Evolutionary conservation across 163 green algal genomes (phyloP).

Genomic region (Scenedesmus sp.): DNA sequence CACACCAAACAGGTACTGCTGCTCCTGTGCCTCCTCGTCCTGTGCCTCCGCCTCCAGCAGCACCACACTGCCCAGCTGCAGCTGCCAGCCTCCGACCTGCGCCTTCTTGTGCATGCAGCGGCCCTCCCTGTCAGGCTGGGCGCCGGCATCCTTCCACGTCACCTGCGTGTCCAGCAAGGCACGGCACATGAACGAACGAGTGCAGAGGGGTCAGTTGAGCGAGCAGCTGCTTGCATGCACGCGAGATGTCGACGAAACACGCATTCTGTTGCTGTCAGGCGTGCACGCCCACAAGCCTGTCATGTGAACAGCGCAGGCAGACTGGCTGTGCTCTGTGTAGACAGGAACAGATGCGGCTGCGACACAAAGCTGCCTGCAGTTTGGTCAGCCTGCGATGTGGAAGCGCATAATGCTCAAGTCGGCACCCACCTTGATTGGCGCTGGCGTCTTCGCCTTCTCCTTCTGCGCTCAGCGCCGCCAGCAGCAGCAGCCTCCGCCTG

Average conservation of each 20-base stretch:
- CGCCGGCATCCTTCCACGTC: slow-evolving; percentile 1
- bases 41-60: slow-evolving; percentile 53
- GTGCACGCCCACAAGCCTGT: too few relatives aligned
- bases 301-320: too few relatives aligned
- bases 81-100: slow-evolving; percentile 63
- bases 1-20: slow-evolving; percentile 67
- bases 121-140: not conserved
- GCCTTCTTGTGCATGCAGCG: slow-evolving; percentile 60
- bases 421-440: not conserved
- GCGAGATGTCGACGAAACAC: too few relatives aligned
- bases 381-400: not conserved
- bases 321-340: too few relatives aligned
- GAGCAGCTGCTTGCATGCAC: too few relatives aligned
- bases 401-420: not conserved
- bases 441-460: not conserved
- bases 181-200: too few relatives aligned
- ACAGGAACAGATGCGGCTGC: too few relatives aligned
- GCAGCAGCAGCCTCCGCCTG: not conserved
- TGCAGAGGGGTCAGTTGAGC: not conserved
- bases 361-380: not conserved
- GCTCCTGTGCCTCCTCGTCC: not conserved
- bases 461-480: not conserved
- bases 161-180: slow-evolving; percentile 12
- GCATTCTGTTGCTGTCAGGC: too few relatives aligned
- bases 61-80: slow-evolving; percentile 74